phyloP scores from a whole-genome alignment of 768 basidiomycete genomes.

The Daedalea quercina region DNA sequence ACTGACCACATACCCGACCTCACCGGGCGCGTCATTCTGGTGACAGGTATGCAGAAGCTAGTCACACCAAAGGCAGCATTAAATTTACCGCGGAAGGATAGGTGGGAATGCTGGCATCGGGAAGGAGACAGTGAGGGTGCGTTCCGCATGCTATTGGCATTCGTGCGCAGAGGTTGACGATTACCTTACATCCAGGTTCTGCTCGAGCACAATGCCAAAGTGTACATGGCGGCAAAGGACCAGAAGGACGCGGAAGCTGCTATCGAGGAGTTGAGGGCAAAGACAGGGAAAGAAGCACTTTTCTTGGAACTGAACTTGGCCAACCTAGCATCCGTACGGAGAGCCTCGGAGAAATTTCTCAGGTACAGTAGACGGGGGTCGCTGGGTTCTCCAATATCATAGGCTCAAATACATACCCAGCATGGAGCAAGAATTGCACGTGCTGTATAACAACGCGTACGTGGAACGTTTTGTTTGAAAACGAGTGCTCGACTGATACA shows the following conservation, averaged over 20 bases:
- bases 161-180: background rate
- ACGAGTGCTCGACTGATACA: too few relatives aligned
- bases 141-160: too few relatives aligned
- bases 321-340: constrained; percentile 29
- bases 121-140: constrained; percentile 52
- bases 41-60: constrained; percentile 27
- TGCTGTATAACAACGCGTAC: constrained; percentile 49
- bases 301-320: constrained; percentile 40
- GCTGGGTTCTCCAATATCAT: background rate
- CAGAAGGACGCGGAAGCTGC: constrained; percentile 39
- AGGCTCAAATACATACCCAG: constrained; percentile 13
- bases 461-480: background rate
- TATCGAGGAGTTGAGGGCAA: constrained; percentile 43
- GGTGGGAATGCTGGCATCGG: constrained; percentile 44
- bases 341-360: constrained; percentile 30
- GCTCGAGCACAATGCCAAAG: constrained; percentile 54
- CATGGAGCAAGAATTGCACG: constrained; percentile 40
- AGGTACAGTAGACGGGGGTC: background rate
- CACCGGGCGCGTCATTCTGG: constrained; percentile 27
- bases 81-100: constrained; percentile 6
- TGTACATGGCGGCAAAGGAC: constrained; percentile 53
- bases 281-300: constrained; percentile 35
- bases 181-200: constrained; percentile 32
- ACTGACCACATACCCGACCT: constrained; percentile 41
- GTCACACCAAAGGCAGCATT: constrained; percentile 5